Evolutionary conservation across 2,329 filamentous ascomycete species (phyloP), one percentile per base, ranked within the genome.

Genomic region (Penicillium olsonii): DNA sequence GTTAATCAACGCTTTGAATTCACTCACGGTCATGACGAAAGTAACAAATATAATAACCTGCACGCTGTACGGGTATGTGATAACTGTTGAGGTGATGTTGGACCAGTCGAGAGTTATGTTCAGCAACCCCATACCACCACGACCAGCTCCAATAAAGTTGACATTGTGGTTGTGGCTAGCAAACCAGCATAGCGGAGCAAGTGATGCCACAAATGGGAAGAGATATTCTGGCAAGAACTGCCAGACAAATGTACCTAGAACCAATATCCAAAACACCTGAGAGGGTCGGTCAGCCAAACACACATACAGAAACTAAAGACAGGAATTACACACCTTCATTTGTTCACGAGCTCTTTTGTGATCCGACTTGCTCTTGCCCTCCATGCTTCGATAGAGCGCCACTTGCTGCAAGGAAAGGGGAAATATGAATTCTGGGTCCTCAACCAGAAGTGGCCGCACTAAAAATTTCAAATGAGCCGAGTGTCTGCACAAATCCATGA

Each of bases 1-100:
- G n/a, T 1, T 2, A 2, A 31, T 2, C 5, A 31, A 31, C 7
- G n/a, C 3, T 3, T n/a, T 14, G 4, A 6, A 3, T n/a, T 0
- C 29, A 31, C 29, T 31, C 29, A 31, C 29, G 7, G 29, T 31
- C 12, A 31, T 4, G 2, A 31, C 29, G 6, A 31, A 31, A n/a
- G 29, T n/a, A 7, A n/a, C 12, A 6, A 31, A 31, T 14, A 31
- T 31, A 7, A 31, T 31, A 4, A 31, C 29, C 29, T 31, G 29
- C 29, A 31, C 29, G n/a, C 29, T 31, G 12, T 31, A 31, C 3
- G 29, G 29, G 12, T 31, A 31, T n/a, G 29, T 31, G 14, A 31
- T 31, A 4, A 31, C 29, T 2, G 29, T 31, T 6, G 29, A 31
- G n/a, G 29, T 31, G 29, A 31, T 31, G 7, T 31, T 31, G 4